Base-by-base conservation (phyloP, 352 stramenopile genomes). In the Phytophthora vignae region DNA sequence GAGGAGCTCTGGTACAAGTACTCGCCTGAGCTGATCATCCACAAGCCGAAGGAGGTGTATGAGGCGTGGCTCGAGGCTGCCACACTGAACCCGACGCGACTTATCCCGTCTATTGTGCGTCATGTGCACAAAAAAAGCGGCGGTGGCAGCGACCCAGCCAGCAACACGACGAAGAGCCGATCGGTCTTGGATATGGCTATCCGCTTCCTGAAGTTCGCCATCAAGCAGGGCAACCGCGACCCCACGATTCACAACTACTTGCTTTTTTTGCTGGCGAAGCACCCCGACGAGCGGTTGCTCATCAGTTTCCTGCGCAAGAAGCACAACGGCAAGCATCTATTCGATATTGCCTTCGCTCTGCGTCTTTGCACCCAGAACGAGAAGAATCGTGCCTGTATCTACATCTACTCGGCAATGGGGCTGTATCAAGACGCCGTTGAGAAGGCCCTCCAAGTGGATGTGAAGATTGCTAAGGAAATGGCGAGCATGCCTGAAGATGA, bases 1-100 rank as follows among this genome's bases (percentile, higher is more conserved):
- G 93, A 98, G 65, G 87, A 96, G 64, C 75, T 98, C 8, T 98
- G 97, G 76, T 98, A 98, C 85, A 98, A 98, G 70, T 98, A 98
- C 75, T 97, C 92, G 15, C 91, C 94, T 0, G 90, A 97, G 55
- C 78, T 98, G 33, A 98, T 98, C 64, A 88, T 97, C 9, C 87
- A 96, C 64, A 96, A 96, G 67, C 91, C 94, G 1, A 94, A 93
- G 62, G 88, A 97, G 64, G 91, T 97, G 50, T 97, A 98, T 44
- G 89, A 96, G 11, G 92, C 92, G 7, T 98, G 94, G 94, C 92
- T 93, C 38, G 93, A 97, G 52, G 91, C 90, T 31, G 89, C 95
- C 56, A 92, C 88, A 22, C 71, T 98, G 12, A 95, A 97, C 33
- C 92, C 95, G 12, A 97, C 92, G 19, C 92, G 94, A 9, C 81